Evolutionary conservation across 2,329 filamentous ascomycete genomes (phyloP), one percentile per base, ranked within the genome.

Genomic region (Beauveria sp.): DNA sequence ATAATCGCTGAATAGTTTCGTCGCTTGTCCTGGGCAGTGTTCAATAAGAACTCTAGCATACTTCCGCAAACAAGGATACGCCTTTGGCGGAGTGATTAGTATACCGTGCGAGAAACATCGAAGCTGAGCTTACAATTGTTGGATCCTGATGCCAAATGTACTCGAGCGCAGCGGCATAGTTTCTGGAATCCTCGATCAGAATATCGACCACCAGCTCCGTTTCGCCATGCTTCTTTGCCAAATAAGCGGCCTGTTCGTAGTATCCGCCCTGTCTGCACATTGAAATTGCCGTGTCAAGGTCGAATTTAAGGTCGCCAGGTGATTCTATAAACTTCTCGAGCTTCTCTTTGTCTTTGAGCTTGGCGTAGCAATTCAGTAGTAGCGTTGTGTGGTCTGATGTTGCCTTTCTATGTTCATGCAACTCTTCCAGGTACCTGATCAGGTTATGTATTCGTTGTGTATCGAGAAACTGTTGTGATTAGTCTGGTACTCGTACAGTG

Each of bases 241-340:
- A 82, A 69, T 96, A 99, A 4, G 93, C 95, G 16, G 95, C 95
- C 77, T 99, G 96, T 63, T 98, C 93, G 69, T 88, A 96, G 74
- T 99, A 99, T 1, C 95, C 93, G 12, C 93, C 95, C 76, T 99
- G 95, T 31, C 96, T 86, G 71, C 95, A 99, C 92, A 99, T 97
- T 2, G 89, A 86, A 65, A 99, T 99, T 16, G 95, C 95, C 1
- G 95, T 99, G 67, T 99, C 95, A 3, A 98, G 81, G 72, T 99
- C 95, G 69, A 99, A 99, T 69, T 96, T 97, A 48, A 97, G 83
- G 68, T 97, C 93, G 2, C 90, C 92, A 0, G 93, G 93, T 31
- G 92, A 93, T 71, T 96, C 96, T 76, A 99, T 99, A 67, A 99
- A 99, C 26, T 89, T 89, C 70, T 99, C 93, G 7, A 99, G 81